Base-by-base conservation (phyloP, 164 flowering plant species). In the Stephania cephalantha region DNA sequence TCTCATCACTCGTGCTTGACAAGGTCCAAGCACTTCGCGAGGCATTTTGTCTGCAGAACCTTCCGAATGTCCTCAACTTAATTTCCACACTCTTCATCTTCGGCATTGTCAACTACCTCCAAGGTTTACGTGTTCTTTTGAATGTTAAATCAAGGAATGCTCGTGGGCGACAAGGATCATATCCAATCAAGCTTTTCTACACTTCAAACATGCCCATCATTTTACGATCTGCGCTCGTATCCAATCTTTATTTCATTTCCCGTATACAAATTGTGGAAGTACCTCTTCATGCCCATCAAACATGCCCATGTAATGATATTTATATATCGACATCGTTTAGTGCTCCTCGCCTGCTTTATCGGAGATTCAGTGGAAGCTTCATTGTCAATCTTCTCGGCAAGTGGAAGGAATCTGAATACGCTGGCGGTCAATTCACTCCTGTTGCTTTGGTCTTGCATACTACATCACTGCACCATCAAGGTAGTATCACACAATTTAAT, bases 151-250 rank as follows among this genome's bases (percentile, higher is more conserved):
- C 48, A 7, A 69, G 45, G 20, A 69, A 44, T 69, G 71, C 71
- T 18, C 71, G 71, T 35, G 71, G 71, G 45, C 71, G 44, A 7
- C 71, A 69, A 69, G 71, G 71, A 20, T 69, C 71, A 6, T 71
- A 71, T 20, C 73, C 73, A n/a, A 71, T 71, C 30, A 71, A 71
- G 58, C 25, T 71, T 58, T 71, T 71, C 58, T 71, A 71, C 30
- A 71, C 73, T 11, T 71, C 73, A 18, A 73, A 73, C 70, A 73
- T 73, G 75, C 75, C 69, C 18, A 73, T 73, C 68, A 73, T 73
- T 73, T 68, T 73, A 35, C 75, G 63, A 42, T 64, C 76, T 71
- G 73, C 73, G 4, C 73, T 71, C 50, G 73, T 71, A 17, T 71
- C 73, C 73, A 71, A 71, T 71, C 70, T 73, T 44, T 73, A 73